These are phyloP conservation scores for Aspergillus heteromorphus DNA, from an alignment of 495 filamentous ascomycete genomes.

Conservation along the genomic window DNA sequence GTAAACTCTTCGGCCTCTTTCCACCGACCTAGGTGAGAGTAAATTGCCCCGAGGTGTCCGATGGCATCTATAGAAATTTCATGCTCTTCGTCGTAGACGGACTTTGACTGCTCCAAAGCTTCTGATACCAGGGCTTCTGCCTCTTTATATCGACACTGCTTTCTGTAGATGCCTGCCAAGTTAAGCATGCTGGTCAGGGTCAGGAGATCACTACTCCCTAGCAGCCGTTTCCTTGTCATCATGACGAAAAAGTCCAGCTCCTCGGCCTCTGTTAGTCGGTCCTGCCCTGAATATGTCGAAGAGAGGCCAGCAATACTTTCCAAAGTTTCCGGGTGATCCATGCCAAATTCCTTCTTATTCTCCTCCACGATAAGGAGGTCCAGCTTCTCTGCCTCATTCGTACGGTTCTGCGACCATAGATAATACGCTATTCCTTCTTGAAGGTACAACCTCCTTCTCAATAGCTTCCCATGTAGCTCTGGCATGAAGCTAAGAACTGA, in stretches of 20 bases:
- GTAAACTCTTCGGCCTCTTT: constrained; percentile 1
- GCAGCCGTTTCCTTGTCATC: constrained; percentile 15
- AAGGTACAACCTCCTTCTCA: constrained; percentile 5
- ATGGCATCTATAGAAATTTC: constrained; percentile 30
- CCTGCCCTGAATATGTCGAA: constrained; percentile 20
- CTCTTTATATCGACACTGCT: constrained; percentile 12
- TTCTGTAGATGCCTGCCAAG: constrained; percentile 16
- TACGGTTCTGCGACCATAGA: constrained; percentile 8
- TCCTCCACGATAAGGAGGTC: constrained; percentile 16
- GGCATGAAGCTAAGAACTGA: constrained; percentile 15
- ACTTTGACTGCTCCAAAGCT: constrained; percentile 18
- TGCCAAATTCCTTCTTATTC: constrained; percentile 20
- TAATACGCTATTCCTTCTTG: constrained; percentile 17
- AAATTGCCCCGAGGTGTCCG: constrained; percentile 4
- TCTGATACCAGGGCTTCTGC: constrained; percentile 10
- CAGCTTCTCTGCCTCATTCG: constrained; percentile 14
- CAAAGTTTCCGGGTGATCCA: constrained; percentile 16
- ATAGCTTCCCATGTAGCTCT: background rate
- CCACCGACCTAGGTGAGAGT: background rate
- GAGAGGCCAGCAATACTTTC: constrained; percentile 20
- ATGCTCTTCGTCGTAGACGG: constrained; percentile 30
- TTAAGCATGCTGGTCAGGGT: constrained; percentile 30
- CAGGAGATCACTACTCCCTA: constrained; percentile 29
- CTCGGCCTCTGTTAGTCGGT: constrained; percentile 25
- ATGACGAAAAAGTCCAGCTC: constrained; percentile 10